Evolutionary conservation across 1,139 yeast genomes (phyloP), one percentile per base, ranked within the genome.

Genomic region (Meyerozyma carpophila): DNA sequence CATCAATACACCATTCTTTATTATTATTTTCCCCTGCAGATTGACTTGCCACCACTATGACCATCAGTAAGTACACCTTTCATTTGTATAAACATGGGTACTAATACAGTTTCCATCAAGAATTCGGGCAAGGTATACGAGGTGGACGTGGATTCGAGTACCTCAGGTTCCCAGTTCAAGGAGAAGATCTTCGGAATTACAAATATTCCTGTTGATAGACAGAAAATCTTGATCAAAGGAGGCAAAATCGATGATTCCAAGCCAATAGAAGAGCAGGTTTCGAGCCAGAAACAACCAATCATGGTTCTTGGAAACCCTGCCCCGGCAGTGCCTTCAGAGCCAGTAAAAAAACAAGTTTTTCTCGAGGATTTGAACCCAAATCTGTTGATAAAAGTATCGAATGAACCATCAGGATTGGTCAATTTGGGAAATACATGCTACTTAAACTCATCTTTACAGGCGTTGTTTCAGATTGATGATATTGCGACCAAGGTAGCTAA

Each of bases 381-480:
- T 50, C 67, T 70, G 62, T 63, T 66, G 53, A 63, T 57, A 26
- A 67, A 63, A 44, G 64, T 70, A 5, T 59, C 68, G 40, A 58
- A 65, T 39, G 74, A 78, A 21, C 98, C 98, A 3, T 75, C 87
- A 34, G 99, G 99, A 0, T 73, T 93, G 49, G 76, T 78, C 46
- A 93, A 93, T 60, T 70, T 90, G 59, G 98, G 98, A 20, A 93
- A 94, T 59, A 93, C 98, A 2, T 94, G 98, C 64, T 93, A 93
- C 64, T 76, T 93, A 65, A 93, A 93, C 62, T 83, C 97, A 1
- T 82, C 96, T 2, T 68, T 93, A 50, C 98, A 93, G 63, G 82
- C 91, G 0, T 65, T 93, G 50, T 81, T 77, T 52, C 77, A 81
- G 43, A 77, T 89, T 42, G 79, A 81, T 24, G 94, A 84, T 57